phyloP scores from a whole-genome alignment of 2,329 filamentous ascomycete genomes.

The Fusarium oligoseptatum region DNA sequence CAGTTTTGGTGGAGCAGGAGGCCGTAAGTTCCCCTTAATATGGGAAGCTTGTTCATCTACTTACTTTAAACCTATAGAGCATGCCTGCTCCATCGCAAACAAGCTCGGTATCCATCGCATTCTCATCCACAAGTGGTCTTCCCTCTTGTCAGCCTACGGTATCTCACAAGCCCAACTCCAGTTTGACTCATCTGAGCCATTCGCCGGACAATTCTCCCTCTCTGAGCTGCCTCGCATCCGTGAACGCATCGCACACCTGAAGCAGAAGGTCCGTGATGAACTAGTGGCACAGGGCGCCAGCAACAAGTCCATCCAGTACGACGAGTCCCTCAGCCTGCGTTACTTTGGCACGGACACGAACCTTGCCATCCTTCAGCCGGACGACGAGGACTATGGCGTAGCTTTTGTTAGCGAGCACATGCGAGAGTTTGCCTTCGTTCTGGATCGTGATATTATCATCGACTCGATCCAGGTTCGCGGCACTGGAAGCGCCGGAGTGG shows the following conservation, averaged over 20 bases:
- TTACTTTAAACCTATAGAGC: slow-evolving; percentile 50
- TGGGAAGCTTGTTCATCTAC: too few species aligned
- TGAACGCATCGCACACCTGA: slow-evolving; percentile 44
- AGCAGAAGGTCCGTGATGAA: slow-evolving; percentile 51
- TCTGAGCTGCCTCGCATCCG: slow-evolving; percentile 30
- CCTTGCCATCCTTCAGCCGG: slow-evolving; percentile 59
- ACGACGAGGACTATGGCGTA: slow-evolving; percentile 51
- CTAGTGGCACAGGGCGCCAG: slow-evolving; percentile 58
- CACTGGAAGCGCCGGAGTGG: slow-evolving; percentile 7
- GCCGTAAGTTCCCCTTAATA: slow-evolving; percentile 45
- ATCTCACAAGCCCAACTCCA: slow-evolving; percentile 58
- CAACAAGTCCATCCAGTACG: slow-evolving; percentile 54
- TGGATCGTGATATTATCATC: slow-evolving; percentile 53
- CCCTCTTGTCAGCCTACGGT: slow-evolving; percentile 59
- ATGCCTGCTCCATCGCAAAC: slow-evolving; percentile 57
- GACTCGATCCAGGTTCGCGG: slow-evolving; percentile 53
- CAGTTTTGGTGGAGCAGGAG: slow-evolving; percentile 78
- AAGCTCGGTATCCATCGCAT: slow-evolving; percentile 56
- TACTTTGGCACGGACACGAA: slow-evolving; percentile 59
- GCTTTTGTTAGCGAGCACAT: slow-evolving; percentile 55
- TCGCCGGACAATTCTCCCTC: slow-evolving; percentile 38
- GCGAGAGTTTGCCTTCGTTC: slow-evolving; percentile 58
- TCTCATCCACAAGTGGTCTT: slow-evolving; percentile 58
- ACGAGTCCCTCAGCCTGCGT: slow-evolving; percentile 59
- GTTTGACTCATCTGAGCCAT: slow-evolving; percentile 52